phyloP scores from a whole-genome alignment of 306 rosid species.

The Leucaena leucocephala region DNA sequence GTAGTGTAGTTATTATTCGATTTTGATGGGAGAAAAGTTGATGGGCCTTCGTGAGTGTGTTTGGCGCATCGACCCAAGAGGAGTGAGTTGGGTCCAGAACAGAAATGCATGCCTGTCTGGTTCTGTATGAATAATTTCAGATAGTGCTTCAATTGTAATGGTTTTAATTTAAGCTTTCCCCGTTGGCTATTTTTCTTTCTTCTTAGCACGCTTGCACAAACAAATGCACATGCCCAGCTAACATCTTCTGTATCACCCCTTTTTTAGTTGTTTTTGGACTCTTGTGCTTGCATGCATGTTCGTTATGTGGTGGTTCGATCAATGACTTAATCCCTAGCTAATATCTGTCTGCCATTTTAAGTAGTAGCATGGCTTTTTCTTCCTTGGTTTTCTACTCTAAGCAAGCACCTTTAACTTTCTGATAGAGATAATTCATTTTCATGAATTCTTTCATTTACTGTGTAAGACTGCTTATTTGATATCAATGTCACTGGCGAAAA shows the following conservation, averaged over 20 bases:
- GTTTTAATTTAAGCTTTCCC: constrained; percentile 1
- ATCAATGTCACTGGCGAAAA: neutral
- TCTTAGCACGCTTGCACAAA: neutral
- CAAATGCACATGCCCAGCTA: constrained; percentile 16
- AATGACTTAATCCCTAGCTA: neutral
- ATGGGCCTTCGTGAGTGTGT: constrained; percentile 36
- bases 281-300: constrained; percentile 22
- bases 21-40: constrained; percentile 20
- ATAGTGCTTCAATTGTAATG: constrained; percentile 27
- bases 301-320: constrained; percentile 37
- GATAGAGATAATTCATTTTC: neutral
- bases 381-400: neutral
- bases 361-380: neutral
- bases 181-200: no score
- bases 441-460: neutral
- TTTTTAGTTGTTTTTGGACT: constrained; percentile 36
- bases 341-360: neutral
- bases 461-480: neutral
- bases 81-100: constrained; percentile 39
- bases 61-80: constrained; percentile 25
- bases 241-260: constrained; percentile 40
- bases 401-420: neutral
- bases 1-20: neutral
- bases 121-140: constrained; percentile 23
- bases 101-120: constrained; percentile 1